Percentiles rank a stretch among this genome's conserved stretches.
Conservation (phyloP, 106 monocot species). For the Dendrobium nobile region DNA sequence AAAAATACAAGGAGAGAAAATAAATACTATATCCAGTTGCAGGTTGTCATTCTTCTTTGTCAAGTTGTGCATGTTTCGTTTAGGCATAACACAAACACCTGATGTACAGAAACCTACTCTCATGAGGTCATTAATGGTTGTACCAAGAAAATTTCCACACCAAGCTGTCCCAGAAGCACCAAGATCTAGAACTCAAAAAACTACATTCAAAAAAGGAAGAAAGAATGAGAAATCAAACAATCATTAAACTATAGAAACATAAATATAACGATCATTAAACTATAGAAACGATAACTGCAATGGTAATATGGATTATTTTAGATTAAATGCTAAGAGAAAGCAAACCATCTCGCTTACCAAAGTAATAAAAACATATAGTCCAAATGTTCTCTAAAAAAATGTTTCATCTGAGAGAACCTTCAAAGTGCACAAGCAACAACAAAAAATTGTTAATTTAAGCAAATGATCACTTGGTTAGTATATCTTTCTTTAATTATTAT, state of each 20-base stretch:
- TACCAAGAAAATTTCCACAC: no score
- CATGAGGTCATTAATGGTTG: no score
- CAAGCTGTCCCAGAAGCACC: no score
- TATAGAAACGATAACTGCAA: not conserved
- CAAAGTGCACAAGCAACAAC: conserved; percentile 4
- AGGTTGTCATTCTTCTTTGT: no score
- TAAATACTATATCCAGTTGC: no score
- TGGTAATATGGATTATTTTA: not conserved
- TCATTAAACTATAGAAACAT: not conserved
- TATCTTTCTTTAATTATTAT: not conserved
- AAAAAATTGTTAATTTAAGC: not conserved
- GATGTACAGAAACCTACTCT: no score
- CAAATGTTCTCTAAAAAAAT: conserved; percentile 91
- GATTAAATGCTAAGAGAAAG: not conserved
- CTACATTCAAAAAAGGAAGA: no score
- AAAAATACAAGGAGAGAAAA: no score
- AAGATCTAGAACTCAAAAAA: no score
- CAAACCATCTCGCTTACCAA: conserved; percentile 37
- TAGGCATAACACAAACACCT: no score
- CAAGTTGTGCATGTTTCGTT: no score
- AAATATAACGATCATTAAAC: not conserved
- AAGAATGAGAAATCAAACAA: no score
- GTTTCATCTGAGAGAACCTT: conserved; percentile 55
- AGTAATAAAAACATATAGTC: conserved; percentile 62
- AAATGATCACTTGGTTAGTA: not conserved